Base-by-base conservation (phyloP, 1,139 yeast genomes). In the Geotrichum phurueaensis region DNA sequence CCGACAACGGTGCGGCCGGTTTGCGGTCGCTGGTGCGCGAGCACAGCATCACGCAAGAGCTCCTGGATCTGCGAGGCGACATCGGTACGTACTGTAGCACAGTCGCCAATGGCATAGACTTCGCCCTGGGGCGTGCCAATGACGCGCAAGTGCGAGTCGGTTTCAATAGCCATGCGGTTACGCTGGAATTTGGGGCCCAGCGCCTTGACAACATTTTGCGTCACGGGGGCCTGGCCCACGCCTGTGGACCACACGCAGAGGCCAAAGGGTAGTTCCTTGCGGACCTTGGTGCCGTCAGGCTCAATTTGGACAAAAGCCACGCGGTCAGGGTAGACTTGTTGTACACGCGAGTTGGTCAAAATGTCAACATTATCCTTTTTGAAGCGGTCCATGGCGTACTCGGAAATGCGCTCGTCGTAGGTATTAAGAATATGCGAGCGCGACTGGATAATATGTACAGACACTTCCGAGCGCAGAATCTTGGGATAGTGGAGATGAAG, bases 161-260 rank as follows among this genome's bases (percentile, higher is more conserved):
- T 84, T 69, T 84, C 87, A 62, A 85, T 79, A 29, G 89, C 87
- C 64, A 84, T 80, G 65, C 76, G 77, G 70, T 84, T 84, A 64
- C 73, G 76, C 71, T 84, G 88, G 49, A 72, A 68, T 0, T 72
- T 74, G 10, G 76, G 71, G 3, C 76, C 74, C 52, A 84, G 72
- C 13, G 75, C 69, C 29, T 74, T 69, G 54, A 79, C 83, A 51
- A 84, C 75, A 48, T 76, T 76, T 67, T 79, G 77, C 12, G 86
- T 83, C 57, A 84, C 69, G 3, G 84, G 85, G 58, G 83, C 80
- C 65, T 81, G 84, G 3, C 85, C 82, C 50, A 84, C 86, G 62
- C 89, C 89, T 0, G 88, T 84, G 0, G 88, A 84, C 89, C 89
- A 84, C 53, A 84, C 70, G 68, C 87, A 84, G 53, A 84, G 69